phyloP scores from a whole-genome alignment of 75 land plant genomes.

The Cupressus sempervirens region DNA sequence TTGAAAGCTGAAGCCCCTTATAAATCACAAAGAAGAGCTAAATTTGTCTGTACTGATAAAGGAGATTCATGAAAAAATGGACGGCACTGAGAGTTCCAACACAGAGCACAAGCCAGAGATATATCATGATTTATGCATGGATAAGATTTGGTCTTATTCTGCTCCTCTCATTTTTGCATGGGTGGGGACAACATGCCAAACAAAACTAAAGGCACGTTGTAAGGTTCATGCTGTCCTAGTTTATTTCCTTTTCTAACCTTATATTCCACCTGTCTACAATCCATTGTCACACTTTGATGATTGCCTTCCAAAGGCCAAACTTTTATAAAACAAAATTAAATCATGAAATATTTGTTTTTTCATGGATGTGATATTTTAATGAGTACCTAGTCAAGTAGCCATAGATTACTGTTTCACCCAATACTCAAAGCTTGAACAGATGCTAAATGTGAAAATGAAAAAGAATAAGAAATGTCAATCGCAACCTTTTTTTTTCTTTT shows the following conservation, averaged over 20 bases:
- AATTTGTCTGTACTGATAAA: background rate
- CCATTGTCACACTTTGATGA: no score
- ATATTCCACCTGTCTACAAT: no score
- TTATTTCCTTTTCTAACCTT: background rate
- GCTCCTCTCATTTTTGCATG: background rate
- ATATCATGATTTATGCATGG: conserved; percentile 2
- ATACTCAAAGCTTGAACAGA: no score
- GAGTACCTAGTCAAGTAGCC: no score
- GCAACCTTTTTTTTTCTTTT: no score
- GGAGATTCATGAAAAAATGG: background rate
- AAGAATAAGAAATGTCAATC: no score
- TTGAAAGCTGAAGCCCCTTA: background rate
- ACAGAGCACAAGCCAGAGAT: background rate
- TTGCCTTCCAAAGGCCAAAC: no score
- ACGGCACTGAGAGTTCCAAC: background rate
- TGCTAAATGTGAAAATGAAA: no score
- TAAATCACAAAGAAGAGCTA: background rate
- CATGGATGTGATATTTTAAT: no score
- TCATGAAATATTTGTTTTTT: no score
- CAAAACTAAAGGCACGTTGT: background rate
- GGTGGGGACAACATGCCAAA: background rate
- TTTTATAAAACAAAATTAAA: no score
- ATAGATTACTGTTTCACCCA: no score
- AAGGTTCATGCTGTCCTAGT: background rate
- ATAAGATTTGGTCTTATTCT: conserved; percentile 1